Conservation (phyloP, 495 filamentous ascomycete genomes). For the Penicillium cinerascens region DNA sequence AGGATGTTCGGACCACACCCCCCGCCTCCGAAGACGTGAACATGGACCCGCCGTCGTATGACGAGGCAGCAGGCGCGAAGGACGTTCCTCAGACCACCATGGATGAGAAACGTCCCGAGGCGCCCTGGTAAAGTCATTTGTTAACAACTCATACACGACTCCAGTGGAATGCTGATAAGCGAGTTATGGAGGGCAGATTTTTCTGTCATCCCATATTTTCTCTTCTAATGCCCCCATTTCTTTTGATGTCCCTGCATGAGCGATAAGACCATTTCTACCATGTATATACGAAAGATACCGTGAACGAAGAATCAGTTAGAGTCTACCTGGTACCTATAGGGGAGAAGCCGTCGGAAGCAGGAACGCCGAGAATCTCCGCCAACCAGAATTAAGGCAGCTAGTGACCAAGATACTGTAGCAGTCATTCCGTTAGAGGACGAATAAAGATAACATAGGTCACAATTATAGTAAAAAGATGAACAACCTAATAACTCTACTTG, state of each 20-base stretch:
- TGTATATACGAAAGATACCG: conserved; percentile 26
- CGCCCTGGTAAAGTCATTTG: neutral
- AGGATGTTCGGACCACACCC: conserved; percentile 17
- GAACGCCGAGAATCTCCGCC: neutral
- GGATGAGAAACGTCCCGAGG: neutral
- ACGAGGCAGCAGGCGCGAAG: conserved; percentile 19
- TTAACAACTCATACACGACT: neutral
- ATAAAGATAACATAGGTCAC: too few relatives aligned
- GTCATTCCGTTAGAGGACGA: too few relatives aligned
- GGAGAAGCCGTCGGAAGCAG: too few relatives aligned
- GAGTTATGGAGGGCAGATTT: neutral
- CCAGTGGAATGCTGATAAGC: neutral
- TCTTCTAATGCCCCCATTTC: conserved; percentile 3
- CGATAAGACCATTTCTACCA: conserved; percentile 8
- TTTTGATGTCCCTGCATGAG: conserved; percentile 21
- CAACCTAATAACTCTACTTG: too few relatives aligned
- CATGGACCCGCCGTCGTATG: conserved; percentile 32
- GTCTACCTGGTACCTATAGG: neutral
- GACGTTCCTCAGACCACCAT: neutral
- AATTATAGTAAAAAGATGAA: too few relatives aligned
- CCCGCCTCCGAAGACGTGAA: conserved; percentile 19
- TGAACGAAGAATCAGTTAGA: neutral
- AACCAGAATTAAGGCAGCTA: neutral
- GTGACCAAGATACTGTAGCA: neutral
- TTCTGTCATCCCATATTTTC: neutral